phyloP scores from a whole-genome alignment of 1,284 basidiomycete species.

The Irpex rosettiformis region DNA sequence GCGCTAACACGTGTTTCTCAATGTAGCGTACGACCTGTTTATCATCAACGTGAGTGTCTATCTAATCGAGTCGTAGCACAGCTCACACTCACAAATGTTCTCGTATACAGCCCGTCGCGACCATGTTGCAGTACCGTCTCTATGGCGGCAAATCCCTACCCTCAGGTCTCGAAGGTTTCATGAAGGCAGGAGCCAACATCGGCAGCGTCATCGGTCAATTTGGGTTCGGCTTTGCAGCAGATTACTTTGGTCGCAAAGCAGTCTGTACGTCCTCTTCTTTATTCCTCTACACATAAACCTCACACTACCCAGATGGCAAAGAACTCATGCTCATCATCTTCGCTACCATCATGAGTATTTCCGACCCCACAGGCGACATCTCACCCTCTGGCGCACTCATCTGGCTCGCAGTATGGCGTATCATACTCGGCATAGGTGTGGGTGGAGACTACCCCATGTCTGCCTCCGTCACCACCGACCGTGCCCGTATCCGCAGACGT shows the following conservation, averaged over 20 bases:
- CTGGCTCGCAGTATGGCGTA: constrained; percentile 64
- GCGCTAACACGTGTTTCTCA: not conserved
- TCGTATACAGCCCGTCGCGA: constrained; percentile 55
- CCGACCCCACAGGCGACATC: constrained; percentile 41
- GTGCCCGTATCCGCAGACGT: constrained; percentile 64
- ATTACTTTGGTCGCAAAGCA: constrained; percentile 63
- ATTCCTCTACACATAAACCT: not conserved
- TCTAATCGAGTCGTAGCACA: not conserved
- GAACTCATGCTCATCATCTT: constrained; percentile 78
- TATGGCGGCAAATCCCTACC: constrained; percentile 56
- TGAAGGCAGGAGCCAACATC: constrained; percentile 72
- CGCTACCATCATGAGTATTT: constrained; percentile 60
- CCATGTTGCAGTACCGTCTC: constrained; percentile 74
- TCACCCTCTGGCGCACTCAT: constrained; percentile 48
- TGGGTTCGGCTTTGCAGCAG: constrained; percentile 65
- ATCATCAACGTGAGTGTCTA: constrained; percentile 61
- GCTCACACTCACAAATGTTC: too few relatives aligned
- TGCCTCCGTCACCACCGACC: constrained; percentile 68
- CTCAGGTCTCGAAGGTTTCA: constrained; percentile 53
- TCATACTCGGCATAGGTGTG: constrained; percentile 72
- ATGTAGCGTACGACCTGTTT: constrained; percentile 69
- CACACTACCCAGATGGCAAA: constrained; percentile 55
- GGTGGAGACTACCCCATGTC: constrained; percentile 86
- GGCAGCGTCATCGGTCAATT: constrained; percentile 77
- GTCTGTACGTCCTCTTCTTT: constrained; percentile 60